Base-by-base conservation (phyloP, 306 rosid genomes). In the Rosa multiflora region DNA sequence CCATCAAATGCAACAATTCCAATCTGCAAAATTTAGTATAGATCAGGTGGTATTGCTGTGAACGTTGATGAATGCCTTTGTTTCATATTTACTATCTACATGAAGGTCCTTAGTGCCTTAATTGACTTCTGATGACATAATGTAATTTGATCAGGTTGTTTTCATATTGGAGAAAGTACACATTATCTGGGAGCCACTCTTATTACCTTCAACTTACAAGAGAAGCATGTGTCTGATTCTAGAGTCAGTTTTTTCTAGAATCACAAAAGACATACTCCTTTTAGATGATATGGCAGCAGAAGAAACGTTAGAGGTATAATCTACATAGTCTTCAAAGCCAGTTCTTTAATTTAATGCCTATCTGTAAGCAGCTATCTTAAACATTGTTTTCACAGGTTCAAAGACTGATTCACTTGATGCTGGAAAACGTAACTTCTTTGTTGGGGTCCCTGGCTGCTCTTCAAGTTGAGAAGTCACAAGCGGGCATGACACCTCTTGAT, bases 251-350 rank as follows among this genome's bases (percentile, higher is more conserved):
- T 91, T 95, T 87, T 91, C 89, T 63, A 88, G 96, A 85, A 90
- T 92, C 53, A 67, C 87, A 1, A 88, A 82, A 82, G 98, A 95
- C 83, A 86, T 91, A 81, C 93, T 92, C 75, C 87, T 89, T 75
- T 79, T 94, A 71, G 99, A 94, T 86, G 99, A 95, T 89, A 90
- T 95, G 64, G 99, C 98, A 70, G 98, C 95, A 32, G 97, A 95
- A 46, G 97, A 94, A 88, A 94, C 98, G 44, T 84, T 94, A 79
- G 91, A 94, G 98, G 98, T 91, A 79, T 70, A 1, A 67, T 23
- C 52, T 48, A 67, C 35, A 12, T 40, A 44, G 10, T 76, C 21
- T 0, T 56, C 79, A 12, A 10, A 47, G 48, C 35, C 40, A 7
- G 48, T 74, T 82, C 32, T 75, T 48, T 76, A 37, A 37, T 70